Evolutionary conservation across 768 basidiomycete genomes (phyloP).

Genomic region (Rhizopogon rudus): DNA sequence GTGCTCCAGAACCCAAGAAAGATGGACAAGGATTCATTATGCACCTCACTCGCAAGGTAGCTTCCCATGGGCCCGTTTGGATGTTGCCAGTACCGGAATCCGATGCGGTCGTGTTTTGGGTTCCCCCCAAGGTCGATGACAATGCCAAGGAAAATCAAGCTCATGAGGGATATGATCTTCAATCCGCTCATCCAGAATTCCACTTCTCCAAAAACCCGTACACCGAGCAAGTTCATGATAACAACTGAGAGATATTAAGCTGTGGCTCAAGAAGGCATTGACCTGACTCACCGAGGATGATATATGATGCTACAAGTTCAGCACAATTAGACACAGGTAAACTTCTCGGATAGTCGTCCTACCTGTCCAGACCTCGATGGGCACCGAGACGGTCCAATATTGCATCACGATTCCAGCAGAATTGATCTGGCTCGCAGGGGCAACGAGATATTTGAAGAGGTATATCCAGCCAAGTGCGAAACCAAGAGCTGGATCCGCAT

Average conservation of each 20-base stretch:
- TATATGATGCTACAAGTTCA: slow-evolving; percentile 44
- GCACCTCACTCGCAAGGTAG: slow-evolving; percentile 44
- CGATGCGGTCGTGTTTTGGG: slow-evolving; percentile 27
- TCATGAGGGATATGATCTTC: slow-evolving; percentile 45
- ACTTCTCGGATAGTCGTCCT: slow-evolving; percentile 13
- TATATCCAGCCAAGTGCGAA: slow-evolving; percentile 60
- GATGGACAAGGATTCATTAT: slow-evolving; percentile 42
- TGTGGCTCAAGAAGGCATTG: neutral
- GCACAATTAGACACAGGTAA: neutral
- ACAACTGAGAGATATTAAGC: neutral
- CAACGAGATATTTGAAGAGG: slow-evolving; percentile 57
- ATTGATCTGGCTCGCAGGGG: slow-evolving; percentile 63
- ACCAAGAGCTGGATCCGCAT: slow-evolving; percentile 64
- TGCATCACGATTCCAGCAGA: slow-evolving; percentile 53
- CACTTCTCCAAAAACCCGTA: slow-evolving; percentile 69
- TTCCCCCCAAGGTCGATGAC: slow-evolving; percentile 60
- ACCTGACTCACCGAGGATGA: slow-evolving; percentile 42
- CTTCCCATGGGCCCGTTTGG: slow-evolving; percentile 55
- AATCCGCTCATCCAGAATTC: slow-evolving; percentile 72
- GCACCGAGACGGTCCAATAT: slow-evolving; percentile 43
- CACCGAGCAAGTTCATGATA: slow-evolving; percentile 51
- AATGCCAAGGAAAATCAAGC: slow-evolving; percentile 18
- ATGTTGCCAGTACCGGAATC: slow-evolving; percentile 40
- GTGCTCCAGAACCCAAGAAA: slow-evolving; percentile 73
- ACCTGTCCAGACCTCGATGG: slow-evolving; percentile 58